phyloP scores from a whole-genome alignment of 768 basidiomycete genomes.

The Trametes coccinea region DNA sequence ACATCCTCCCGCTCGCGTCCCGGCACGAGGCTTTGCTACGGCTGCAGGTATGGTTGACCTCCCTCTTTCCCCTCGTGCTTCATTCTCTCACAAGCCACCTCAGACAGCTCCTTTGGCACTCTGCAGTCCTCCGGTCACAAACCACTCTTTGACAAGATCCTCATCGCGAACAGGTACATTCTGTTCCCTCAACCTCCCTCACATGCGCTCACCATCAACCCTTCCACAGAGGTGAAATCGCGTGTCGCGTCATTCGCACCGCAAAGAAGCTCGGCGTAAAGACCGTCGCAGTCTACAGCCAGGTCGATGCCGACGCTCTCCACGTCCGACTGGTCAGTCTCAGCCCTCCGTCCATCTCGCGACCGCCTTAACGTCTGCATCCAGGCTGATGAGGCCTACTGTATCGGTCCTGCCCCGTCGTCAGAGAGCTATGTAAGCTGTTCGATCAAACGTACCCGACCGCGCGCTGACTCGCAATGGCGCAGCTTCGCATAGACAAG shows the following conservation, averaged over 20 bases:
- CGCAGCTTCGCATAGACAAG: conserved; percentile 81
- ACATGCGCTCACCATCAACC: not conserved
- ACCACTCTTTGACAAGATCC: conserved; percentile 85
- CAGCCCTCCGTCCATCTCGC: not conserved
- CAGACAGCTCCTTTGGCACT: not conserved
- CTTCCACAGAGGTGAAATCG: conserved; percentile 81
- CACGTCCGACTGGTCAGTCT: conserved; percentile 75
- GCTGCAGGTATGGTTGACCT: conserved; percentile 6
- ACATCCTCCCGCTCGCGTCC: not conserved
- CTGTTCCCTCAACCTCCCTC: not conserved
- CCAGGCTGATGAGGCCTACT: conserved; percentile 56
- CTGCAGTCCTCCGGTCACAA: conserved; percentile 20
- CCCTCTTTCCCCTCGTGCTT: not conserved
- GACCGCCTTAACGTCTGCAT: not conserved
- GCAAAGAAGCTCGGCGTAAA: conserved; percentile 85
- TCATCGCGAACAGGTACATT: conserved; percentile 83
- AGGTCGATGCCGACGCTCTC: conserved; percentile 76
- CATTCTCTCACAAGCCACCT: not conserved
- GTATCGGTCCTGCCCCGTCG: conserved; percentile 90
- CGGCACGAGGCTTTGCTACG: conserved; percentile 8
- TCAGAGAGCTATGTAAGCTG: conserved; percentile 82
- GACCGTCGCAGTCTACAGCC: conserved; percentile 91
- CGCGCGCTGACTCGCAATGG: not conserved
- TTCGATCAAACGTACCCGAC: not conserved
- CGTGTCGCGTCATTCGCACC: conserved; percentile 91